Conservation (phyloP, 2,329 filamentous ascomycete species). For the Gaeumannomyces tritici region DNA sequence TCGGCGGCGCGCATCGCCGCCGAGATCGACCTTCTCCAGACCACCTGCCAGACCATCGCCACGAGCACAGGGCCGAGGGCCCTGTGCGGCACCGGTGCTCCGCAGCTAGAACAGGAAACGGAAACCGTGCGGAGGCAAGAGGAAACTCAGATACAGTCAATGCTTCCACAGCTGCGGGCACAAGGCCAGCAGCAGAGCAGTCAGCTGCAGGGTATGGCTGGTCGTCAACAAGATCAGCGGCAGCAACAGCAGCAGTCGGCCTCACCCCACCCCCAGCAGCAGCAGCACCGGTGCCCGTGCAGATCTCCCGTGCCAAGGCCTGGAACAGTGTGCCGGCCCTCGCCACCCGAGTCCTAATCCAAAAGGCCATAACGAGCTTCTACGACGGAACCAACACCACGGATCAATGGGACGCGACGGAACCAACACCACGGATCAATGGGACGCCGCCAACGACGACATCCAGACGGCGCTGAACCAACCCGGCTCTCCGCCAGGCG, state of each 20-base stretch:
- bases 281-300: too few species aligned
- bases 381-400: constrained; percentile 46
- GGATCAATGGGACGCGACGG: too few species aligned
- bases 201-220: constrained; percentile 5
- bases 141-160: constrained; percentile 5
- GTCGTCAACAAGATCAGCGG: constrained; percentile 7
- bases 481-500: constrained; percentile 43
- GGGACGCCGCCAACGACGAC: constrained; percentile 51
- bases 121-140: constrained; percentile 6
- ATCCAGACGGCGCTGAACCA: constrained; percentile 60
- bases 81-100: too few species aligned
- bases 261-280: constrained; percentile 12
- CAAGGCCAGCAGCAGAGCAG: constrained; percentile 8
- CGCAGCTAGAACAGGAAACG: constrained; percentile 15
- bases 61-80: too few species aligned
- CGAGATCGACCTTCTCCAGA: constrained; percentile 70
- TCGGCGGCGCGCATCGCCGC: constrained; percentile 76
- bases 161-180: constrained; percentile 2
- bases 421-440: constrained; percentile 52
- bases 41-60: constrained; percentile 61
- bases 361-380: constrained; percentile 40
- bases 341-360: constrained; percentile 55
- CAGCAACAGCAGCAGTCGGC: constrained; percentile 7
- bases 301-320: too few species aligned
- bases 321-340: too few species aligned